A percentile compares a stretch with the other conserved stretches of the same genome.
Evolutionary conservation across 164 flowering plant genomes (phyloP).

Genomic region (Magnolia sinica): DNA sequence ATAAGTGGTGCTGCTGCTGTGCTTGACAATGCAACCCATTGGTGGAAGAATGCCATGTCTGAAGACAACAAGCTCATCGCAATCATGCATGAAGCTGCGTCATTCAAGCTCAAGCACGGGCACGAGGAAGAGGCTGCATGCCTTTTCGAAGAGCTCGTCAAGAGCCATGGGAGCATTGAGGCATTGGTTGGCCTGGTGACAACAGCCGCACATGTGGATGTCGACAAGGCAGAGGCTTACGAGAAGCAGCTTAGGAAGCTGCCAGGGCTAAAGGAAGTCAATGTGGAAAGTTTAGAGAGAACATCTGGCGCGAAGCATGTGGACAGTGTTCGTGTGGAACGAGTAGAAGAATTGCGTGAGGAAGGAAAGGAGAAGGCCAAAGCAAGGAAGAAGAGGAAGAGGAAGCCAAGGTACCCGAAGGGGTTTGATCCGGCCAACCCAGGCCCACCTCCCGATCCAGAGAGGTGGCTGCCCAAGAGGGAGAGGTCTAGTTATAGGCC

Average conservation of each 20-base stretch:
- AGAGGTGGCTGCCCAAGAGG: constrained; percentile 91
- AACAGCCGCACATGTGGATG: constrained; percentile 69
- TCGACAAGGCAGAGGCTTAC: constrained; percentile 80
- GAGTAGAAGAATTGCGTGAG: constrained; percentile 44
- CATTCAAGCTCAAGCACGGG: constrained; percentile 88
- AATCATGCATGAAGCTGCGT: constrained; percentile 81
- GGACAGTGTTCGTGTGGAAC: constrained; percentile 28
- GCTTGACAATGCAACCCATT: constrained; percentile 65
- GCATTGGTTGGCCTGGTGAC: constrained; percentile 80
- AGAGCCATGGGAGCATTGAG: constrained; percentile 58
- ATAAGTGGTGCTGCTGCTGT: constrained; percentile 67
- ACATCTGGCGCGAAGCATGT: constrained; percentile 77
- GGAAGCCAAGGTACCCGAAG: constrained; percentile 93
- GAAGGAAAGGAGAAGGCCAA: constrained; percentile 52
- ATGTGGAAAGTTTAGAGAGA: constrained; percentile 73
- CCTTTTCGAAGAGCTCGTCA: constrained; percentile 73
- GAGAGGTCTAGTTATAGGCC: constrained; percentile 94
- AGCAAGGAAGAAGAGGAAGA: constrained; percentile 86
- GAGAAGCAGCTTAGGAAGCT: constrained; percentile 73
- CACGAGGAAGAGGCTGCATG: constrained; percentile 65
- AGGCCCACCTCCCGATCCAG: constrained; percentile 96
- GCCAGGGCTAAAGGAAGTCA: constrained; percentile 63
- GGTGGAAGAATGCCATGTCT: constrained; percentile 84
- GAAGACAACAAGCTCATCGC: constrained; percentile 61
- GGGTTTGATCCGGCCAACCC: constrained; percentile 95